Base-by-base conservation (phyloP, 352 stramenopile genomes). In the Pythium inflatum region DNA sequence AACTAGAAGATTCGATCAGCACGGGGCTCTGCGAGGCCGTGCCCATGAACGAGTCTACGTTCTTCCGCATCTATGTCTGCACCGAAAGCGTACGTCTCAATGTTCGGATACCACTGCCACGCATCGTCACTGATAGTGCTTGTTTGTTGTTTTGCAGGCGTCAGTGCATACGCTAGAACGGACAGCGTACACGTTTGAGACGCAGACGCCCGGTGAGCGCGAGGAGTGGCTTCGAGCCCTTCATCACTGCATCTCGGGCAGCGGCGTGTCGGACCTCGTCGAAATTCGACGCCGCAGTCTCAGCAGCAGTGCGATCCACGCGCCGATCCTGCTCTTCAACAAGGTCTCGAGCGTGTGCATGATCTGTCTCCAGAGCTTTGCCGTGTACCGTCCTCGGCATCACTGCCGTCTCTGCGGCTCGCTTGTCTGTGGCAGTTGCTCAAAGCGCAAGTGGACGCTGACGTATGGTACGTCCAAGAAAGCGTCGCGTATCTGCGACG, bases 301-400 rank as follows among this genome's bases (percentile, higher is more conserved):
- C 68, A 91, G 89, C 55, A 90, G 89, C 55, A 85, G 81, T 67
- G 80, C 88, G 57, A 87, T 80, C 38, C 75, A 92, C 48, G 88
- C 88, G 20, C 86, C 88, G n/a, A 90, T 95, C 71, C 90, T 93
- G 67, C 91, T 95, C 78, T 95, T 93, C 56, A 82, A 93, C 79
- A 92, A 92, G 68, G 77, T 92, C 56, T 94, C 87, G 41, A 93
- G 90, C 62, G 85, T 92, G 18, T 95, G 88, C 71, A 94, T 85
- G 55, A 90, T 94, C 49, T 95, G 88, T 68, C 82, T 76, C 41
- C 85, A 93, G 61, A 90, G 78, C 53, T 95, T 95, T 62, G 83
- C 87, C 1, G 82, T 95, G 38, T 93, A 94, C 78, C 86, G 87
- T 0, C 85, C 83, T 30, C 85, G 88, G 38, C 88, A 95, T 55